Evolutionary conservation across 164 flowering plant species (phyloP).

Genomic region (Macadamia integrifolia): DNA sequence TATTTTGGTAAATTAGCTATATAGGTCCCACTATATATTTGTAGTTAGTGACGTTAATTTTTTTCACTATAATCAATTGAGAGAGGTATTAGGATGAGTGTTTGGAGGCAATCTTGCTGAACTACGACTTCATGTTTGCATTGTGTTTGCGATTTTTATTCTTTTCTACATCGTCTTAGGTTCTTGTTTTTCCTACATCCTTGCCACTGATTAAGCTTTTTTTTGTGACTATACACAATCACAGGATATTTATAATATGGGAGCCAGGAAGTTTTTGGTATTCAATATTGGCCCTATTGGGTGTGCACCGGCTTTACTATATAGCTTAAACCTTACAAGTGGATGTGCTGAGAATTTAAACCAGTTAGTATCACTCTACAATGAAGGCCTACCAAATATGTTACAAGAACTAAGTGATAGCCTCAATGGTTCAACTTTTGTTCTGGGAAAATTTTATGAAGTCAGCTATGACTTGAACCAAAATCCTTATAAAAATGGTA

Average conservation of each 20-base stretch:
- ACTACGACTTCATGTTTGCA: no score
- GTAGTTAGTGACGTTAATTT: no score
- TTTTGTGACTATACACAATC: background rate
- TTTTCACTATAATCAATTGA: no score
- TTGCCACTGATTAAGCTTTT: background rate
- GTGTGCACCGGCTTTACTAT: conserved; percentile 21
- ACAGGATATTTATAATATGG: conserved; percentile 9
- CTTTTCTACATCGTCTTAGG: no score
- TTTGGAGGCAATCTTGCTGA: no score
- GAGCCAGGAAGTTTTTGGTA: conserved; percentile 34
- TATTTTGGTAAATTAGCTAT: no score
- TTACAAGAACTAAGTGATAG: conserved; percentile 24
- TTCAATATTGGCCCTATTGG: conserved; percentile 32
- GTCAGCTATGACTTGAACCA: conserved; percentile 27
- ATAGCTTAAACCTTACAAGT: background rate
- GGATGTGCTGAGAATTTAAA: no score
- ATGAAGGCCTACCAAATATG: conserved; percentile 29
- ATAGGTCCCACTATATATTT: no score
- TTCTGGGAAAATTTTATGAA: conserved; percentile 23
- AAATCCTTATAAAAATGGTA: conserved; percentile 43
- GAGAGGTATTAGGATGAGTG: no score
- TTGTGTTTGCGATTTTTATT: no score
- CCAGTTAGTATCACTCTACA: conserved; percentile 24
- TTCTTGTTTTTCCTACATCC: no score
- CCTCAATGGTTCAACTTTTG: conserved; percentile 30